Evolutionary conservation across 1,139 yeast species (phyloP).

Genomic region (Nakaseomyces uthaithaninus): DNA sequence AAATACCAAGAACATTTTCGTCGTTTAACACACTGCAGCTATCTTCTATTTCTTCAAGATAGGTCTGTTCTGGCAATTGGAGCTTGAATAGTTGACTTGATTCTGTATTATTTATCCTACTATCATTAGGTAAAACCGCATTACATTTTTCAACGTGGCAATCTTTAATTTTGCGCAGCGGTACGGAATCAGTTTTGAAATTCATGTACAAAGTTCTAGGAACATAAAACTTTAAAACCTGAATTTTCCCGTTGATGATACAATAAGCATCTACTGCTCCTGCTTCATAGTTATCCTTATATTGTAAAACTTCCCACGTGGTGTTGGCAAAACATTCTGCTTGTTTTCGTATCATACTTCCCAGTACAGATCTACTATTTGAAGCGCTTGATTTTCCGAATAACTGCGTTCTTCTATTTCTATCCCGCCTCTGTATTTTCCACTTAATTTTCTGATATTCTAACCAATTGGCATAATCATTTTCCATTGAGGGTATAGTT

Average conservation of each 20-base stretch:
- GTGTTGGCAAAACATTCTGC: constrained; percentile 71
- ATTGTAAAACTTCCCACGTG: constrained; percentile 80
- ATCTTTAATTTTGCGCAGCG: constrained; percentile 40
- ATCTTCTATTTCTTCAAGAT: constrained; percentile 46
- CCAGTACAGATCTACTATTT: constrained; percentile 44
- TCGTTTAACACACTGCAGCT: constrained; percentile 61
- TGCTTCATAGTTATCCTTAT: constrained; percentile 48
- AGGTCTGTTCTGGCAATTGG: constrained; percentile 59
- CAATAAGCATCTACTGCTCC: constrained; percentile 75
- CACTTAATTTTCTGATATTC: constrained; percentile 77
- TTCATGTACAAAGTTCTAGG: constrained; percentile 68
- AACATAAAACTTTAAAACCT: constrained; percentile 61
- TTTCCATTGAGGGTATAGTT: constrained; percentile 62
- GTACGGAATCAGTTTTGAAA: constrained; percentile 45
- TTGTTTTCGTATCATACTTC: constrained; percentile 63
- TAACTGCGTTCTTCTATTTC: constrained; percentile 62
- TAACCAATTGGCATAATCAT: constrained; percentile 71
- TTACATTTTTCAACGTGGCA: constrained; percentile 54
- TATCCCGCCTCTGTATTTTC: constrained; percentile 63
- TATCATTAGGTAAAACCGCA: constrained; percentile 65
- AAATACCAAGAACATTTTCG: constrained; percentile 58
- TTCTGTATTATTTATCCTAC: constrained; percentile 27
- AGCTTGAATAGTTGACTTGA: constrained; percentile 51
- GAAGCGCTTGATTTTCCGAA: constrained; percentile 61
- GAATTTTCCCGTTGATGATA: constrained; percentile 62